Conservation (phyloP, 2,329 filamentous ascomycete genomes). For the Curvularia spicifera region DNA sequence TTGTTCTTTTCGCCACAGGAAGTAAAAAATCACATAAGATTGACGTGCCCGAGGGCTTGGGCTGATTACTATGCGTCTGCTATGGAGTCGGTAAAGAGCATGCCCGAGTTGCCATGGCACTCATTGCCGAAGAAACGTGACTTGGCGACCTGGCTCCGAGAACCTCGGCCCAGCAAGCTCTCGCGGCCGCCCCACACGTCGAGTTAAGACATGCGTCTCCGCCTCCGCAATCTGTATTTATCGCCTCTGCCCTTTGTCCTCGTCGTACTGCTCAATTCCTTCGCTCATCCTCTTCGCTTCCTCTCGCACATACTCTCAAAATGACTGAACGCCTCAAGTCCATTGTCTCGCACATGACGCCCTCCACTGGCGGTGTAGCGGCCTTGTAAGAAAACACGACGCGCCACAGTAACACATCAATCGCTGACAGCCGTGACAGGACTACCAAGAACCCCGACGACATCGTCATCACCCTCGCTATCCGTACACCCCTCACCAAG, state of each 20-base stretch:
- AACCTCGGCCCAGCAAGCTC: constrained; percentile 17
- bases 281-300: neutral
- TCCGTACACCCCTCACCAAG: constrained; percentile 89
- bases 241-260: constrained; percentile 2
- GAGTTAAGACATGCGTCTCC: constrained; percentile 23
- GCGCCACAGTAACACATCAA: neutral
- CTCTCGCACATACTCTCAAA: constrained; percentile 13
- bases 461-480: constrained; percentile 91
- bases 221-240: constrained; percentile 22
- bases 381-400: constrained; percentile 69
- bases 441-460: constrained; percentile 94
- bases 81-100: neutral
- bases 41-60: neutral
- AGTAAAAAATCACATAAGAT: neutral
- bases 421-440: constrained; percentile 55
- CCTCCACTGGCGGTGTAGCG: constrained; percentile 72
- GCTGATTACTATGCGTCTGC: neutral
- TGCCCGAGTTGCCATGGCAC: constrained; percentile 2
- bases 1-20: neutral
- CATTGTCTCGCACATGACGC: constrained; percentile 84
- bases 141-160: constrained; percentile 16
- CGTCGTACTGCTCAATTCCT: neutral
- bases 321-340: constrained; percentile 80
- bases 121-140: constrained; percentile 20
- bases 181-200: constrained; percentile 22